A percentile compares a stretch with the other conserved stretches of the same genome.
Evolutionary conservation across 768 basidiomycete genomes (phyloP).

Genomic region (Trametes villosa): DNA sequence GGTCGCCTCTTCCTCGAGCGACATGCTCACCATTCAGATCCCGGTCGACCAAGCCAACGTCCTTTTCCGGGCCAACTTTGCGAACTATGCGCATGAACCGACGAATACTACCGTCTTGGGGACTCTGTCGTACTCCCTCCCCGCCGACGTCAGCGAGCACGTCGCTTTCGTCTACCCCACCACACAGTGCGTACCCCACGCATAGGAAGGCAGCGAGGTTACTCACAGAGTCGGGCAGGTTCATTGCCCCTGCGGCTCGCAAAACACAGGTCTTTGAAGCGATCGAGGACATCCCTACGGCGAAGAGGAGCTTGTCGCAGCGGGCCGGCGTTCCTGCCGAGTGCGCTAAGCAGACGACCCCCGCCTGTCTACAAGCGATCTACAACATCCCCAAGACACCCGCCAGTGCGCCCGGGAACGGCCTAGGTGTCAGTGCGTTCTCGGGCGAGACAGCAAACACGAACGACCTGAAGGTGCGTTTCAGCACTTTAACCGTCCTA

Average conservation of each 20-base stretch:
- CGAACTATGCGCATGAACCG: slow-evolving; percentile 35
- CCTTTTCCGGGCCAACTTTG: slow-evolving; percentile 41
- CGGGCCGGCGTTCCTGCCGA: slow-evolving; percentile 16
- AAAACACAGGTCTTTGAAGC: neutral
- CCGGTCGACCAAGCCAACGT: slow-evolving; percentile 39
- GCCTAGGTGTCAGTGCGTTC: slow-evolving; percentile 38
- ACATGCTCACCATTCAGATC: slow-evolving; percentile 40
- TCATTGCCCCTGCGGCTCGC: slow-evolving; percentile 13
- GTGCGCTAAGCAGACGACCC: slow-evolving; percentile 32
- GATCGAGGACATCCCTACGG: neutral
- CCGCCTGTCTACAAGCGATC: slow-evolving; percentile 36
- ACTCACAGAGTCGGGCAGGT: neutral
- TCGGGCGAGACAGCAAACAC: slow-evolving; percentile 36
- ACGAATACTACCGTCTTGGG: slow-evolving; percentile 37
- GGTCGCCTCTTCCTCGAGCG: slow-evolving; percentile 31
- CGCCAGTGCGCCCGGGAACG: slow-evolving; percentile 33
- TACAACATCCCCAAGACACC: slow-evolving; percentile 41
- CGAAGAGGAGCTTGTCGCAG: neutral
- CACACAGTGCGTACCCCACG: slow-evolving; percentile 29
- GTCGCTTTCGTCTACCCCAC: slow-evolving; percentile 40
- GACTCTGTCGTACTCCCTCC: slow-evolving; percentile 44
- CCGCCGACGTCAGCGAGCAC: slow-evolving; percentile 34
- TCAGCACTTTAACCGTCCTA: slow-evolving; percentile 32
- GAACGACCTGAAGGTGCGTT: slow-evolving; percentile 32
- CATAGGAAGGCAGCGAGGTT: neutral